These are phyloP conservation scores for Talaromyces sp. DNA, from an alignment of 2,329 filamentous ascomycete genomes.

Conservation along the genomic window DNA sequence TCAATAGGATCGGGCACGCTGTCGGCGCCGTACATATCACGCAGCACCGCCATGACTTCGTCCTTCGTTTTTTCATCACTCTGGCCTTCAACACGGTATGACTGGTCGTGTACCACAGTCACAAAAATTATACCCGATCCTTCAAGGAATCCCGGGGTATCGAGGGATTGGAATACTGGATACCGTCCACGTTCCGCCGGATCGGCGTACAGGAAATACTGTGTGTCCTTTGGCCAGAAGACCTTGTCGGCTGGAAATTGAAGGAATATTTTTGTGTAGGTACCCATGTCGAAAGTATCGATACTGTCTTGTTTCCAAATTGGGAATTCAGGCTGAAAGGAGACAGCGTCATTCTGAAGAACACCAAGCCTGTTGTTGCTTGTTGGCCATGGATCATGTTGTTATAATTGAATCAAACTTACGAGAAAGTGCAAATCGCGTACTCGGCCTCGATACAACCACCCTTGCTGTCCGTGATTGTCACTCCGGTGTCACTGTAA, in stretches of 20 bases:
- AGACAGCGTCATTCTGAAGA: conserved; percentile 55
- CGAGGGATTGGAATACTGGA: conserved; percentile 60
- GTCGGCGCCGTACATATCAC: conserved; percentile 55
- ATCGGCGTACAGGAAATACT: conserved; percentile 51
- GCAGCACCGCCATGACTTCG: conserved; percentile 53
- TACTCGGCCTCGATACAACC: conserved; percentile 55
- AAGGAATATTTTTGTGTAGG: conserved; percentile 68
- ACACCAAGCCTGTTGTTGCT: conserved; percentile 47
- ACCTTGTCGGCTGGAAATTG: conserved; percentile 54
- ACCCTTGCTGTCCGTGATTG: conserved; percentile 48
- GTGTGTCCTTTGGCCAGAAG: conserved; percentile 56
- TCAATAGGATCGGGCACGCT: conserved; percentile 53
- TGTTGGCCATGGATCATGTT: background rate
- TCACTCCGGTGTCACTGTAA: conserved; percentile 50
- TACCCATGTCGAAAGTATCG: conserved; percentile 61
- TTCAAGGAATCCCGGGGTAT: conserved; percentile 51
- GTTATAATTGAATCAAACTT: background rate
- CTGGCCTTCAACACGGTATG: conserved; percentile 55
- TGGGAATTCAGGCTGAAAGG: conserved; percentile 55
- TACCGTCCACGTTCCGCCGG: conserved; percentile 47
- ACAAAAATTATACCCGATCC: conserved; percentile 61
- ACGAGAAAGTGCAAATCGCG: conserved; percentile 61
- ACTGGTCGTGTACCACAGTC: conserved; percentile 53
- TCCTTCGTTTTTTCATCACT: conserved; percentile 51
- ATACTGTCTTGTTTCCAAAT: conserved; percentile 61